Conservation (phyloP, 164 flowering plant genomes). For the Euptelea pleiosperma region DNA sequence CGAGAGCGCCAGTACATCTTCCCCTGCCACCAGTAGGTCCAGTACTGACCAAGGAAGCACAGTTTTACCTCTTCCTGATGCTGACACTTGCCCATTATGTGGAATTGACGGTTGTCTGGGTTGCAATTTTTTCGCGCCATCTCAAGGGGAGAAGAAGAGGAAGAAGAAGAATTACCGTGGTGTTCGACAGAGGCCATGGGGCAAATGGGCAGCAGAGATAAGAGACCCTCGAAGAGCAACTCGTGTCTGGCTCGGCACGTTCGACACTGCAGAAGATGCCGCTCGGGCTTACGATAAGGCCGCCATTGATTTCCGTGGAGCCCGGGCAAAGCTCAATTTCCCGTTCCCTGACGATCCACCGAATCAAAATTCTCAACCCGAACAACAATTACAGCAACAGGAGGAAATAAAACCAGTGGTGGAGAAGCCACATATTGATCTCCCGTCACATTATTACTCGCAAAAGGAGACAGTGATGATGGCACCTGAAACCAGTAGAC, state of each 20-base stretch:
- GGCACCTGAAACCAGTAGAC: background rate
- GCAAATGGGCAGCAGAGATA: conserved; percentile 46
- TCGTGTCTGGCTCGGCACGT: conserved; percentile 45
- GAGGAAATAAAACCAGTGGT: background rate
- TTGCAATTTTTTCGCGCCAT: conserved; percentile 22
- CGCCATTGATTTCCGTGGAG: conserved; percentile 38
- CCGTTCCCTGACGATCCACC: conserved; percentile 27
- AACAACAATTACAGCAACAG: background rate
- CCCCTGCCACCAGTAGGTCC: background rate
- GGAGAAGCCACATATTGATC: no score
- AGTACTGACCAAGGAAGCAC: background rate
- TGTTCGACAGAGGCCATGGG: conserved; percentile 42
- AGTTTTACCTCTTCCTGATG: conserved; percentile 8
- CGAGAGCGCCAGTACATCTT: background rate
- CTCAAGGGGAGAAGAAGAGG: conserved; percentile 13
- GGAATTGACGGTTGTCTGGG: conserved; percentile 23
- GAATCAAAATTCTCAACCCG: background rate
- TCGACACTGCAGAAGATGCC: conserved; percentile 36
- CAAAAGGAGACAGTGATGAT: background rate
- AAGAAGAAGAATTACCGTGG: conserved; percentile 32
- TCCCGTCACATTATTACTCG: background rate
- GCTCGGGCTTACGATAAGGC: conserved; percentile 48
- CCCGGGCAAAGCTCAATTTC: conserved; percentile 38
- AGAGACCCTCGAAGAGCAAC: conserved; percentile 30
- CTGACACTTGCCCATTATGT: conserved; percentile 18